Percentiles rank a stretch among this genome's conserved stretches.
These are phyloP conservation scores for Physcomitrium patens DNA, from an alignment of 225 moss, liverwort and hornwort genomes.

Conservation along the genomic window DNA sequence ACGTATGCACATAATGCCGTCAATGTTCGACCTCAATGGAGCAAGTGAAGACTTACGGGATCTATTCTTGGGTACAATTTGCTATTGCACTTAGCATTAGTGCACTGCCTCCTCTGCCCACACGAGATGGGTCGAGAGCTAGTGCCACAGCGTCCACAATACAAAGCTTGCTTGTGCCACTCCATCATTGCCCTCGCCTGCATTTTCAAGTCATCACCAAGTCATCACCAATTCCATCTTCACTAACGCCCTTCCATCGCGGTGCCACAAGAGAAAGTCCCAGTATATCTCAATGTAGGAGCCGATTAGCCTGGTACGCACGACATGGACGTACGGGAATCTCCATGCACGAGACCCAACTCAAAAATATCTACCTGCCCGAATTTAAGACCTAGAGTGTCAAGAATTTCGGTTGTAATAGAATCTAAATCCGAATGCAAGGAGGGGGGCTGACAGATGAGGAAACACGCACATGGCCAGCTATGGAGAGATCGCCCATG, in stretches of 20 bases:
- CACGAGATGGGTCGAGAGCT: conserved; percentile 68
- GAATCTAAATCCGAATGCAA: background rate
- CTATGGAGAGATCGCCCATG: conserved; percentile 83
- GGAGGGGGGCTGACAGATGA: background rate
- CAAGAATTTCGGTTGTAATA: background rate
- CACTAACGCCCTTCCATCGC: background rate
- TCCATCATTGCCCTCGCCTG: conserved; percentile 93
- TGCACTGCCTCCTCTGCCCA: conserved; percentile 87
- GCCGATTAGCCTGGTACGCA: too few relatives aligned
- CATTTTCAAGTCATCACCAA: conserved; percentile 27
- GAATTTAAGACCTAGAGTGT: background rate
- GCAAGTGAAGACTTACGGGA: conserved; percentile 49
- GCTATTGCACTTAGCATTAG: conserved; percentile 63
- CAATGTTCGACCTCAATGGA: background rate
- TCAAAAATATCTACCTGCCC: background rate
- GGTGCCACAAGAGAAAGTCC: background rate
- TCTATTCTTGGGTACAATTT: conserved; percentile 89
- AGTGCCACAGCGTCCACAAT: conserved; percentile 81
- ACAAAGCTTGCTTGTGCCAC: conserved; percentile 89
- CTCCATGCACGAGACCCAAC: too few relatives aligned
- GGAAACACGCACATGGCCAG: conserved; percentile 68
- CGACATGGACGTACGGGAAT: too few relatives aligned
- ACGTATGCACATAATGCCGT: background rate
- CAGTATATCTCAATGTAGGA: background rate
- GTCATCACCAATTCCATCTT: background rate